A percentile compares a stretch with the other conserved stretches of the same genome.
Evolutionary conservation across 2,329 filamentous ascomycete genomes (phyloP).

Genomic region (Pseudocercospora crystallina): DNA sequence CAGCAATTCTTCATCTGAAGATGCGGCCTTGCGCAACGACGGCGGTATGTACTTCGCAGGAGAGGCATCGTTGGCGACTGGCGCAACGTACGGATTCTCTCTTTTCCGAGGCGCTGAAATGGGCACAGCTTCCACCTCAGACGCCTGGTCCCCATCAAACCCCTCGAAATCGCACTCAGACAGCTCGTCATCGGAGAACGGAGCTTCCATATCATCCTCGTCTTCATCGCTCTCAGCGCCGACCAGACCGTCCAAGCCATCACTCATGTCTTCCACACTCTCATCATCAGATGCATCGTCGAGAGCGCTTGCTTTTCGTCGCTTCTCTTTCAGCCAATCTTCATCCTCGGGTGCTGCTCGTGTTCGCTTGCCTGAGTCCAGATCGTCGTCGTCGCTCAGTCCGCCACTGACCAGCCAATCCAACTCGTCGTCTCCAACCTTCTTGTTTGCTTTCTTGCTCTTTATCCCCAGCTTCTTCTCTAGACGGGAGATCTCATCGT

Average conservation of each 20-base stretch:
- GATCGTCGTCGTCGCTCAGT: constrained; percentile 50
- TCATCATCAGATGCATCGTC: constrained; percentile 23
- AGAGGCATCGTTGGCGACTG: constrained; percentile 44
- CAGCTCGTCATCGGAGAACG: constrained; percentile 37
- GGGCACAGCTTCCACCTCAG: constrained; percentile 31
- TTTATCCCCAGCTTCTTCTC: constrained; percentile 87
- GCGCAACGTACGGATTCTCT: constrained; percentile 89
- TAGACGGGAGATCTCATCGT: constrained; percentile 81
- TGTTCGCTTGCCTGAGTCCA: constrained; percentile 54
- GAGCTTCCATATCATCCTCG: constrained; percentile 37
- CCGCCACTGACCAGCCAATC: constrained; percentile 66
- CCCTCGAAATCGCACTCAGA: constrained; percentile 31
- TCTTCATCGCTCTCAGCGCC: constrained; percentile 20
- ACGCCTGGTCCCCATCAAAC: constrained; percentile 36
- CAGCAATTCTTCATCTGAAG: constrained; percentile 66
- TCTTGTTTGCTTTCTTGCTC: constrained; percentile 69
- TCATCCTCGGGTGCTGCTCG: constrained; percentile 53
- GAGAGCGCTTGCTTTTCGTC: constrained; percentile 48
- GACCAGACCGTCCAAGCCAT: neutral
- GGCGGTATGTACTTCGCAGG: constrained; percentile 82
- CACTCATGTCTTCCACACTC: constrained; percentile 29
- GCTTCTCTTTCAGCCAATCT: constrained; percentile 60
- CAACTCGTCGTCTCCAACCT: constrained; percentile 77
- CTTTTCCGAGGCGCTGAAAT: constrained; percentile 43
- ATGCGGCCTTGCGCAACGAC: constrained; percentile 66